Base-by-base conservation (phyloP, 768 basidiomycete genomes). In the Collybia sp. region DNA sequence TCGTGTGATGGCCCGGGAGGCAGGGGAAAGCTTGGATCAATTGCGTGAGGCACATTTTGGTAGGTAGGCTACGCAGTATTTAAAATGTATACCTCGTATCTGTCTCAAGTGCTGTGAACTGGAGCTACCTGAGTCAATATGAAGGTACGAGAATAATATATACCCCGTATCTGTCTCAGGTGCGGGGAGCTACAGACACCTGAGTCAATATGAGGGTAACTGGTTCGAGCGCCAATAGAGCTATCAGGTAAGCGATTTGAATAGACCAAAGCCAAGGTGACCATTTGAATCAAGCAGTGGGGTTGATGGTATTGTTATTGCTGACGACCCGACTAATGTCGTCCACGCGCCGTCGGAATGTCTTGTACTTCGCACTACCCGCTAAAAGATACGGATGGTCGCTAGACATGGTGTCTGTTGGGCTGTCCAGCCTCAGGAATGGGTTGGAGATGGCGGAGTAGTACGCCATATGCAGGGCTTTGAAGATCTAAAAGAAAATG, bases 141-240 rank as follows among this genome's bases (percentile, higher is more conserved):
- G 73, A 85, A 42, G n/a, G 34, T 30, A 45, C 38, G 51, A 34
- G 15, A 48, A 19, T n/a, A 44, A 63, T 79, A 63, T 80, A 56
- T 69, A 75, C 88, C 87, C 77, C 91, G 90, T 92, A 94, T 93
- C 92, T 94, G 91, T 94, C 91, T 80, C 83, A 85, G 72, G 72
- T 68, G 71, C 69, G 67, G 81, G 68, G 52, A 58, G 68, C 77
- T 88, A 59, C 48, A 64, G 67, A 71, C 69, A 79, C 68, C 80
- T 82, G 82, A 87, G 90, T 92, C 92, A 93, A 85, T 80, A 68
- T 52, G 73, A 85, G 75, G 88, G 82, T 70, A 72, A 47, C 33
- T 51, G 78, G 25, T 25, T 25, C 25, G 8, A 25, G 25, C 25
- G 25, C 25, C 25, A 25, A 25, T 8, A 8, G 25, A 25, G 25